A percentile compares a stretch with the other conserved stretches of the same genome.
These are phyloP conservation scores for Puccinia hordei DNA, from an alignment of 1,284 basidiomycete species.

Conservation along the genomic window DNA sequence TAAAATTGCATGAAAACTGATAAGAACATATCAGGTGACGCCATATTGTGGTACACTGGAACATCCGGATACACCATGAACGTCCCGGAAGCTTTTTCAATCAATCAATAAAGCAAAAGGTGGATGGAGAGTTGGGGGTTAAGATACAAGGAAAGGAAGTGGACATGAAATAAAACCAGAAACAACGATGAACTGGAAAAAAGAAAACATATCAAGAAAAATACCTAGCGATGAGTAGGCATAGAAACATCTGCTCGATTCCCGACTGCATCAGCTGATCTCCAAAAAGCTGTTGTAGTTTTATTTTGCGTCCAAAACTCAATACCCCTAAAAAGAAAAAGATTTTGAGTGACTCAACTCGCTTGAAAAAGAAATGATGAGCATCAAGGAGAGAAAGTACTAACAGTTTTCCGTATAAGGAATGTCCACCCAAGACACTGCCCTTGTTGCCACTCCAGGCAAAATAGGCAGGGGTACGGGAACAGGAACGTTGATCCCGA, in stretches of 20 bases:
- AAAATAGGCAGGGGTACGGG: slow-evolving; percentile 61
- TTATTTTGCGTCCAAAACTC: slow-evolving; percentile 50
- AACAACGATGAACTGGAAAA: neutral
- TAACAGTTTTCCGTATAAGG: slow-evolving; percentile 83
- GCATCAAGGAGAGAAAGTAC: slow-evolving; percentile 36
- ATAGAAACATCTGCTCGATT: slow-evolving; percentile 47
- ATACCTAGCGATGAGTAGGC: slow-evolving; percentile 36
- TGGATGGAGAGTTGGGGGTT: neutral
- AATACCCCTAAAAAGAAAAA: slow-evolving; percentile 22
- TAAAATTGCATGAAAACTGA: too few relatives aligned
- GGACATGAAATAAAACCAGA: neutral
- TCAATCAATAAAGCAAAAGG: neutral
- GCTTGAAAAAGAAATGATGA: neutral
- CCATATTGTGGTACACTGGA: too few relatives aligned
- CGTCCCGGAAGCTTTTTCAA: neutral
- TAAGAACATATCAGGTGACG: too few relatives aligned
- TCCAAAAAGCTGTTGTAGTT: slow-evolving; percentile 42
- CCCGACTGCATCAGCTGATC: slow-evolving; percentile 38
- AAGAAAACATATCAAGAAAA: neutral
- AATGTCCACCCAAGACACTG: slow-evolving; percentile 81
- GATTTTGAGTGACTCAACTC: neutral
- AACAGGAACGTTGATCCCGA: slow-evolving; percentile 82
- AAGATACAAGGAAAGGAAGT: too few relatives aligned
- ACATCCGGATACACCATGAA: neutral
- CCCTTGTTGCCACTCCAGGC: slow-evolving; percentile 89